phyloP scores from a whole-genome alignment of 148 eudicot species.

The Rhododendron williamsianum region DNA sequence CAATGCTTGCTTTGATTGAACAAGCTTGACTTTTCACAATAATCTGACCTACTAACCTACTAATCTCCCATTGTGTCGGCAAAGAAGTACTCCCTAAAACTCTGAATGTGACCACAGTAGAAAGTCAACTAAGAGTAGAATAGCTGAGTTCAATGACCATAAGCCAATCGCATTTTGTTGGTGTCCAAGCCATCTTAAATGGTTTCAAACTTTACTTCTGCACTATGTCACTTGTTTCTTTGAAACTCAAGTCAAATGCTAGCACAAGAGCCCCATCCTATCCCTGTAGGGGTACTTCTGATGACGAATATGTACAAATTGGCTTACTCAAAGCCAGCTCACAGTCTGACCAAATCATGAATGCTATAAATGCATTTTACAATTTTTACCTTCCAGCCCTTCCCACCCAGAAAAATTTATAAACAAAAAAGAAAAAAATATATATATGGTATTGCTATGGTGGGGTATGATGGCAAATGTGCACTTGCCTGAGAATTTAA shows the following conservation, averaged over 20 bases:
- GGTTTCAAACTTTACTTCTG: not conserved
- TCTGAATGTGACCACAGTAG: not conserved
- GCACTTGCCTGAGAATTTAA: not conserved
- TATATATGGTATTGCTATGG: not conserved
- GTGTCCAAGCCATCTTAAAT: not conserved
- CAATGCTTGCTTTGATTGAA: not conserved
- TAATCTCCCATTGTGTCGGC: not conserved
- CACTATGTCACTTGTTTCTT: not conserved
- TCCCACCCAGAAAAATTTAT: not conserved
- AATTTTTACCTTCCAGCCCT: not conserved
- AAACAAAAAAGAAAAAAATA: not conserved
- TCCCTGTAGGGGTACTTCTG: not conserved
- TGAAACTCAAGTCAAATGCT: not conserved
- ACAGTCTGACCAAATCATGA: not conserved
- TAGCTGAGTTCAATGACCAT: not conserved
- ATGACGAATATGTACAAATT: conserved; percentile 3
- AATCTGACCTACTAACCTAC: not conserved
- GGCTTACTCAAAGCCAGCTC: not conserved
- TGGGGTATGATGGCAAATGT: not conserved
- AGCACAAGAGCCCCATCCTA: not conserved
- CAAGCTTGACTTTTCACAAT: not conserved
- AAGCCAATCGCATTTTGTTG: not conserved
- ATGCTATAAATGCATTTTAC: not conserved
- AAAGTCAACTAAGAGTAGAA: not conserved
- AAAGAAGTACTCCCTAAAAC: not conserved